These are phyloP conservation scores for Casuarina glauca DNA, from an alignment of 306 rosid genomes.

Conservation along the genomic window DNA sequence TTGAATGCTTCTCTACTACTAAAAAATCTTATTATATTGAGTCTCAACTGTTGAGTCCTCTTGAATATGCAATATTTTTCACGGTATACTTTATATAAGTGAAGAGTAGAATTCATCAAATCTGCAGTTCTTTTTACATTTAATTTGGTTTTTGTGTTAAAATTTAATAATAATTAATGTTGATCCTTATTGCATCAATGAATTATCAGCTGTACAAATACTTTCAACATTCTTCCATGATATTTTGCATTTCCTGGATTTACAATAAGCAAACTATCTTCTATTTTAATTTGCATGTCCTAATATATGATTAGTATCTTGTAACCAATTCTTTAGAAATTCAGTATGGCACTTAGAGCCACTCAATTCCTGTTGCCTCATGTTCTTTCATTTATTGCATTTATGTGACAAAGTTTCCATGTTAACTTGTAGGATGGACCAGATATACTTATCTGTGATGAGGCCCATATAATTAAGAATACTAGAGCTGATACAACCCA, in stretches of 20 bases:
- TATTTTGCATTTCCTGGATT: background rate
- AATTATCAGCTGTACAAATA: background rate
- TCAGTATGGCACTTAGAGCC: background rate
- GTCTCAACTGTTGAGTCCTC: background rate
- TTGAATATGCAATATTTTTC: background rate
- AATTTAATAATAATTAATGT: background rate
- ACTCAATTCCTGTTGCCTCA: background rate
- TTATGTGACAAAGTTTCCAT: slow-evolving; percentile 23
- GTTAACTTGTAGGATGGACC: slow-evolving; percentile 78
- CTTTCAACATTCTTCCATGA: background rate
- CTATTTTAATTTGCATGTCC: background rate
- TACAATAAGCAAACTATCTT: background rate
- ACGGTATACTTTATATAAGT: background rate
- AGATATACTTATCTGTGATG: slow-evolving; percentile 96
- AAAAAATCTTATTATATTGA: background rate
- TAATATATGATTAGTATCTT: background rate
- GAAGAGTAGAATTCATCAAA: background rate
- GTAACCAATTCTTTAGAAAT: background rate
- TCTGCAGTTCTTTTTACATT: background rate
- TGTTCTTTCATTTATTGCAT: slow-evolving; percentile 22
- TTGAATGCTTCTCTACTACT: background rate
- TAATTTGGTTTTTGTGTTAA: background rate
- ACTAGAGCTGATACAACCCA: slow-evolving; percentile 88
- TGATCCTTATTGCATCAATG: background rate
- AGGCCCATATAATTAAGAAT: slow-evolving; percentile 96